Conservation (phyloP, 371 early-diverging fungal genomes). For the Mucor saturninus region DNA sequence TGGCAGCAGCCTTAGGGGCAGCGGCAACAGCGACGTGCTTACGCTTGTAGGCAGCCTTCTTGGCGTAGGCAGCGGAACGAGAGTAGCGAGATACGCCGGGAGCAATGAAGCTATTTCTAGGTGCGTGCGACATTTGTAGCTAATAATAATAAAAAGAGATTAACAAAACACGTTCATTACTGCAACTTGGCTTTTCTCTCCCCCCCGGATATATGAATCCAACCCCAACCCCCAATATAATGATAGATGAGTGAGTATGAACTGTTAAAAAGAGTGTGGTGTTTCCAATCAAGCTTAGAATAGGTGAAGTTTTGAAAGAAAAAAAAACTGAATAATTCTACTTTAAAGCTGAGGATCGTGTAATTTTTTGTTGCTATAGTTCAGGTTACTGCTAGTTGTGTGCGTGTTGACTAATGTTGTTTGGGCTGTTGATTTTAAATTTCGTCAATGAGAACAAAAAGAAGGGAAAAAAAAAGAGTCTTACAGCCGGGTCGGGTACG, state of each 20-base stretch:
- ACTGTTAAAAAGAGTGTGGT: too few species aligned
- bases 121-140: constrained; percentile 64
- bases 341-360: too few species aligned
- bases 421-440: too few species aligned
- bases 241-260: neutral
- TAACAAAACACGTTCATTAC: neutral
- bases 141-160: constrained; percentile 2
- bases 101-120: constrained; percentile 79
- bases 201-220: too few species aligned
- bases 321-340: too few species aligned
- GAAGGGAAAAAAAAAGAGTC: neutral
- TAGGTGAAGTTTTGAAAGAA: too few species aligned
- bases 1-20: constrained; percentile 56
- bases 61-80: constrained; percentile 80
- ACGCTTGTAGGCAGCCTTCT: constrained; percentile 87
- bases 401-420: too few species aligned
- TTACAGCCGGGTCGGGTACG: neutral
- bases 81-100: constrained; percentile 86
- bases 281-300: too few species aligned
- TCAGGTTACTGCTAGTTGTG: too few species aligned
- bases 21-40: constrained; percentile 63
- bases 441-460: neutral
- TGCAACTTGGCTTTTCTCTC: too few species aligned
- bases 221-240: neutral
- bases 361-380: too few species aligned